These are phyloP conservation scores for Erythrophleum ivorense DNA, from an alignment of 331 rosid genomes.

Conservation along the genomic window DNA sequence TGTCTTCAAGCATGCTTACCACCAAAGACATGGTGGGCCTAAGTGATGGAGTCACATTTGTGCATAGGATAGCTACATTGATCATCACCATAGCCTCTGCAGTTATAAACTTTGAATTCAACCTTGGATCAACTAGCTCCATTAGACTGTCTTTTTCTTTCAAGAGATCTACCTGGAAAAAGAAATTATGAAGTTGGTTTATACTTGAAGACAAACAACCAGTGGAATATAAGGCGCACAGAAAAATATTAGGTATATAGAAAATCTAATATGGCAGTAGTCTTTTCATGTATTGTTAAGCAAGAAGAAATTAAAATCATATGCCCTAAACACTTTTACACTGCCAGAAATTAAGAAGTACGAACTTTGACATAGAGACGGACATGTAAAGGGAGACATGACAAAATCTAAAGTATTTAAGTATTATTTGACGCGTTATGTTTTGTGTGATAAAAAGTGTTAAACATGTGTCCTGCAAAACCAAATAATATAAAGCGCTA, in stretches of 20 bases:
- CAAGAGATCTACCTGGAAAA: constrained; percentile 53
- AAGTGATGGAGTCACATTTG: constrained; percentile 43
- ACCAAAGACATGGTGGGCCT: constrained; percentile 67
- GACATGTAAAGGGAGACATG: not conserved
- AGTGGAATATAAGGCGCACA: not conserved
- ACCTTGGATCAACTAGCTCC: constrained; percentile 62
- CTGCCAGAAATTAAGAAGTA: not conserved
- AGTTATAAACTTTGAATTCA: constrained; percentile 42
- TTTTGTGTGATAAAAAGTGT: no score
- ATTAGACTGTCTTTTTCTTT: constrained; percentile 51
- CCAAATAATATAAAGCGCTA: no score
- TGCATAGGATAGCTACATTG: constrained; percentile 59
- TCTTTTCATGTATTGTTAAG: not conserved
- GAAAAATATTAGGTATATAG: not conserved
- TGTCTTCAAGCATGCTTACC: constrained; percentile 72
- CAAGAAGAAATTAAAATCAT: not conserved
- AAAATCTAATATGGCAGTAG: not conserved
- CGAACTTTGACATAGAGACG: not conserved
- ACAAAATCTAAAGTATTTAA: not conserved
- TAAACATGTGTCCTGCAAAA: no score
- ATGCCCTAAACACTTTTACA: not conserved
- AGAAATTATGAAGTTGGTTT: not conserved
- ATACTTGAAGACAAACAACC: not conserved
- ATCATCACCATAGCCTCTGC: constrained; percentile 53
- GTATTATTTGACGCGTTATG: no score